Base-by-base conservation (phyloP, 805 yeast species). In the Suhomyces faveliae region DNA sequence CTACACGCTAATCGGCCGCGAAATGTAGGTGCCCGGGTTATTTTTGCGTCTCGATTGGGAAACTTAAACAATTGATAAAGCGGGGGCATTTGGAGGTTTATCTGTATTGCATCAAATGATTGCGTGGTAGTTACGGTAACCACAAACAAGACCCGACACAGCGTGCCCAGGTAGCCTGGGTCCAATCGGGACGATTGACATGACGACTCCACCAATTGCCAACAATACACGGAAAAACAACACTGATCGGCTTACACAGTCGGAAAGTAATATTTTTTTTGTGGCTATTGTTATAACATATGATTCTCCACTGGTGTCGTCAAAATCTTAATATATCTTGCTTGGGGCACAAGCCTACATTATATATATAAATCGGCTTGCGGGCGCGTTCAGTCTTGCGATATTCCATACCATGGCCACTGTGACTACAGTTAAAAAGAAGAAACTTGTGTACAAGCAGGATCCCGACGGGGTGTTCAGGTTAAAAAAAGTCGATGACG, bases 381-480 rank as follows among this genome's bases (percentile, higher is more conserved):
- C 37, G n/a, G 35, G 37, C 15, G 21, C 37, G 35, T 11, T 8
- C 37, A 17, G 12, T 33, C n/a, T n/a, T n/a, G n/a, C 19, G 21
- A 17, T 9, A 13, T 4, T 17, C 4, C 13, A 20, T 11, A 33
- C 20, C 23, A 51, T 51, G 52, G 45, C 50, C 39, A 51, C 54
- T 6, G 48, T 46, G 4, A 51, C 54, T 3, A 51, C 52, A 13
- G 44, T 49, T 35, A 52, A 47, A 40, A 64, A 62, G 53, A 62
- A 62, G 49, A 68, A 64, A 47, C 48, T 68, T 17, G 64, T 67
- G 10, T 69, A 69, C 50, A 61, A 62, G 47, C 71, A 68, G 51
- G 73, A 64, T 47, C 64, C 71, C 5, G 74, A 69, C 51, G 74
- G 74, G 3, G 71, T 68, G 12, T 69, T 66, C 48, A 56, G 73